Conservation (phyloP, 371 early-diverging fungal species). For the Polyrhizophydium stewartii region DNA sequence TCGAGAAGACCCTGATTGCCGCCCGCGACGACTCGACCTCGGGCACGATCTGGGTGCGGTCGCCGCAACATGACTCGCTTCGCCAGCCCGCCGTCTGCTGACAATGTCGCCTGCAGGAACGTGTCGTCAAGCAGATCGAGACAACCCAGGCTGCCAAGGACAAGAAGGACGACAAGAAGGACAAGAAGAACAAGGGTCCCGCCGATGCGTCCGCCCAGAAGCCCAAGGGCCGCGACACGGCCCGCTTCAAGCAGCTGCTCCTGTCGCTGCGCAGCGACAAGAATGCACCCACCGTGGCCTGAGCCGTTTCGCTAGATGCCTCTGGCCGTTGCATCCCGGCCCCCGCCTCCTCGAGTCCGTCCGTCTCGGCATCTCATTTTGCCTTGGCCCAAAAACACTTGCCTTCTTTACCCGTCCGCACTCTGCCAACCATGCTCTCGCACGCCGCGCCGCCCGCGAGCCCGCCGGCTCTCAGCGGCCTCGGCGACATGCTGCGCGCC, state of each 20-base stretch:
- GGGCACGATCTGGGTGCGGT: conserved; percentile 41
- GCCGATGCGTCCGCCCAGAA: neutral
- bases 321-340: no score
- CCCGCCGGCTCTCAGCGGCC: neutral
- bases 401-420: no score
- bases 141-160: conserved; percentile 11
- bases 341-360: no score
- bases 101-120: conserved; percentile 16
- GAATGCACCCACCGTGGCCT: conserved; percentile 69
- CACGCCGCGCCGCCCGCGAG: no score
- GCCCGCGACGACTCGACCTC: conserved; percentile 20
- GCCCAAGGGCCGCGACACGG: conserved; percentile 41
- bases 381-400: no score
- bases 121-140: conserved; percentile 39
- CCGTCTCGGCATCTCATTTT: no score
- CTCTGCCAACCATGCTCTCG: no score
- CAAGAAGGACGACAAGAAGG: conserved; percentile 13
- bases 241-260: conserved; percentile 82
- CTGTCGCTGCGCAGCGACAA: conserved; percentile 72
- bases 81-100: neutral
- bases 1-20: conserved; percentile 18
- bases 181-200: conserved; percentile 18
- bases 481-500: neutral
- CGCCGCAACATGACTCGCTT: neutral
- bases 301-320: no score